A percentile compares a stretch with the other conserved stretches of the same genome.
Conservation (phyloP, 352 stramenopile species). For the Phytopythium mirpurense region DNA sequence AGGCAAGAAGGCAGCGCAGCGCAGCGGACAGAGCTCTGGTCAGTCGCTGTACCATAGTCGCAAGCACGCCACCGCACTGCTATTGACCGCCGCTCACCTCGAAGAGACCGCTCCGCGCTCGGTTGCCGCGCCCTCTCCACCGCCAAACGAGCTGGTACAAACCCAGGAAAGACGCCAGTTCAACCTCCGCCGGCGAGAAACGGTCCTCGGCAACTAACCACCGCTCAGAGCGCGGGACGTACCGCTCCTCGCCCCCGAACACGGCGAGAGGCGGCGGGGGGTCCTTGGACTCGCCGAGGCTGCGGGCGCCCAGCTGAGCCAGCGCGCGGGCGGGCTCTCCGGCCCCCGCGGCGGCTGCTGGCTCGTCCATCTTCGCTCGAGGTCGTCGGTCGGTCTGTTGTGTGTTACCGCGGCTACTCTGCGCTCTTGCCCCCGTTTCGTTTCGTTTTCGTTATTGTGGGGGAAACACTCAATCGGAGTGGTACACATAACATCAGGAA, state of each 20-base stretch:
- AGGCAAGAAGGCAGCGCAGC: no score
- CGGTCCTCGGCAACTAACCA: no score
- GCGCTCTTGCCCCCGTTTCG: neutral
- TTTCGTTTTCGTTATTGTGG: neutral
- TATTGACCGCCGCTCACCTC: no score
- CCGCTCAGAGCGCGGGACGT: no score
- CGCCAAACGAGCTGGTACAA: neutral
- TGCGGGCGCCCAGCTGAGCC: neutral
- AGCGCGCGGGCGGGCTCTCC: neutral
- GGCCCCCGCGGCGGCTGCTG: neutral
- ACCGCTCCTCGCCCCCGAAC: neutral
- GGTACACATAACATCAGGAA: no score
- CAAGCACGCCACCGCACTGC: no score
- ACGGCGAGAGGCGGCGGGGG: neutral
- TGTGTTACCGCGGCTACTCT: neutral
- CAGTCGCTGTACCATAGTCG: no score
- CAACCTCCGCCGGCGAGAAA: neutral
- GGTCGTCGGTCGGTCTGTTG: neutral
- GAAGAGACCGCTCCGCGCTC: neutral
- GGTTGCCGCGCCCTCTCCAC: neutral
- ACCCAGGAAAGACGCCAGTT: neutral
- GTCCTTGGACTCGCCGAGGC: neutral
- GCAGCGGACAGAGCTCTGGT: no score
- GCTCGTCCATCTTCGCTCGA: conserved; percentile 2
- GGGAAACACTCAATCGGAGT: neutral